Evolutionary conservation across 495 filamentous ascomycete genomes (phyloP), one percentile per base, ranked within the genome.

Genomic region (Podospora pseudopauciseta): DNA sequence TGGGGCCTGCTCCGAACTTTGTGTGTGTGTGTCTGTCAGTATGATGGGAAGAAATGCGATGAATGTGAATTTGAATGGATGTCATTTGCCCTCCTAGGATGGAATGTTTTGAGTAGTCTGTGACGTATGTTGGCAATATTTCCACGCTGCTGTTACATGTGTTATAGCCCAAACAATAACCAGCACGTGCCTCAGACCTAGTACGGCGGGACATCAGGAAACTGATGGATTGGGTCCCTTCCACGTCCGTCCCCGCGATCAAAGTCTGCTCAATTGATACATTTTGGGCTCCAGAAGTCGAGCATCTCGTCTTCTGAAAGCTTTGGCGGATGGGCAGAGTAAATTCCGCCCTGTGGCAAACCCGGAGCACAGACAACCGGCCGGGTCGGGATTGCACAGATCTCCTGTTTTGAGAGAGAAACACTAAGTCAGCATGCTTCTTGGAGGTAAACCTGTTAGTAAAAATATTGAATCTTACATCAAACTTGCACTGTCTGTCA

Each of bases 251-350:
- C 65, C n/a, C 65, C 53, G 19, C 65, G 27, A 44, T 67, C 65
- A 60, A 67, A 61, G 27, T 67, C 65, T n/a, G 65, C 32, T 34
- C 65, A 30, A 67, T 67, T 67, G 27, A 67, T 67, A 56, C 56
- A 67, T 59, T 67, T 67, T 60, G 65, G 65, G 13, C 65, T 15
- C 65, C 65, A 67, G 60, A 67, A 67, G 18, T 67, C 65, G 7
- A 60, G 16, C 55, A 67, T 60, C 26, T 67, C 65, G 16, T 60
- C 23, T 39, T 60, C 44, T n/a, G 55, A 67, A 59, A 60, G 56
- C 30, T n/a, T 67, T 34, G 65, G 56, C 30, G 56, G 56, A 60
- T 67, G 60, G 16, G 59, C 65, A 27, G 56, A 27, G 53, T 67
- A 67, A 18, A 61, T 67, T 26, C 65, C 65, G 27, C 65, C 65